Conservation (phyloP, 495 filamentous ascomycete genomes). For the Rusavskia elegans region DNA sequence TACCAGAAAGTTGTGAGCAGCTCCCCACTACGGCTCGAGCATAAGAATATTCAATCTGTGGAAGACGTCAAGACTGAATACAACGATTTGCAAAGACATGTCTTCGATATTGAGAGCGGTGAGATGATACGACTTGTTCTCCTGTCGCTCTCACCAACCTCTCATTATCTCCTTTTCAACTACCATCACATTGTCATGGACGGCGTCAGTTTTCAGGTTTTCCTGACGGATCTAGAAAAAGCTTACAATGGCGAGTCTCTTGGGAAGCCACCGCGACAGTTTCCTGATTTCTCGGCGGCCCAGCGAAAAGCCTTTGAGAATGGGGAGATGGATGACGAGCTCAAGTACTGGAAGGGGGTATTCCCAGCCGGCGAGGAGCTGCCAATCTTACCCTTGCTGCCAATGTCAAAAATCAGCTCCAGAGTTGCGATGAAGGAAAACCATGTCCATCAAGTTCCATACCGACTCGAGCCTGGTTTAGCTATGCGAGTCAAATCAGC, state of each 20-base stretch:
- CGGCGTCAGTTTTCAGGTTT: conserved; percentile 24
- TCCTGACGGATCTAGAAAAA: conserved; percentile 24
- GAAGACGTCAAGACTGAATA: neutral
- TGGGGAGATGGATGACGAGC: conserved; percentile 9
- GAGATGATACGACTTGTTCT: neutral
- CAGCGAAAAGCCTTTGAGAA: neutral
- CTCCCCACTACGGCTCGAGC: neutral
- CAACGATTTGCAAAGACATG: neutral
- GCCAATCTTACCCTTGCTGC: conserved; percentile 15
- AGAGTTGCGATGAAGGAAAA: neutral
- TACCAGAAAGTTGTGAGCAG: neutral
- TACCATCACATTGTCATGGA: conserved; percentile 37
- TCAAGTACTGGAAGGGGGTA: conserved; percentile 16
- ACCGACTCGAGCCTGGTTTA: neutral
- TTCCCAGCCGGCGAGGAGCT: conserved; percentile 8
- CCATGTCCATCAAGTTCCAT: neutral
- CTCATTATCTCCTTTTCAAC: conserved; percentile 8
- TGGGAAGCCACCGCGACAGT: neutral
- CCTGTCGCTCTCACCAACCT: neutral
- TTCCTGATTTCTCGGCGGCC: neutral
- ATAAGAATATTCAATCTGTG: neutral
- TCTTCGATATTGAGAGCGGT: neutral
- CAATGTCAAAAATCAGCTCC: conserved; percentile 7
- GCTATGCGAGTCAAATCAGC: neutral
- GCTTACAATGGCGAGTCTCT: conserved; percentile 17